phyloP scores from a whole-genome alignment of 306 rosid species.

The Quercus rubra region DNA sequence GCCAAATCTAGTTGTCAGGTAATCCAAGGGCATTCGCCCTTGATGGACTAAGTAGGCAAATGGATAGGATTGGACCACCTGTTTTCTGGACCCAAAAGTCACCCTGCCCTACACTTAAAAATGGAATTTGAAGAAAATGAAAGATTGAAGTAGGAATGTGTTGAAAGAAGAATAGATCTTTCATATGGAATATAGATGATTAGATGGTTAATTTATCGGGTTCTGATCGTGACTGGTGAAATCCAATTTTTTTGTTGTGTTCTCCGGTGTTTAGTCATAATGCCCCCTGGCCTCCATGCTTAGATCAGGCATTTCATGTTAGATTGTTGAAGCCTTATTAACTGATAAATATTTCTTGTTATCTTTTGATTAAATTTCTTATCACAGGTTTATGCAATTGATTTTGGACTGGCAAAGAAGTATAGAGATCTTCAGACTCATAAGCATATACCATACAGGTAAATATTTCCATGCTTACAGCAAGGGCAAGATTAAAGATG shows the following conservation, averaged over 20 bases:
- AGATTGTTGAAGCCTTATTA: background rate
- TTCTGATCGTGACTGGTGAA: background rate
- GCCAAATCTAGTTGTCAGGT: no score
- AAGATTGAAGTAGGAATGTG: background rate
- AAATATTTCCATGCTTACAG: constrained; percentile 19
- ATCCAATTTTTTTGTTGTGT: background rate
- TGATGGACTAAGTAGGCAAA: background rate
- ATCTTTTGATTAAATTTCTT: constrained; percentile 8
- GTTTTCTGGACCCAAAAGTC: background rate
- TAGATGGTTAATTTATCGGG: no score
- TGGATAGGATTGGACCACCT: background rate
- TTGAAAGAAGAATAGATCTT: no score
- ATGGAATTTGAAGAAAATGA: background rate
- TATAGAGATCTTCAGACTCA: constrained; percentile 97
- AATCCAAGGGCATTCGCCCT: no score
- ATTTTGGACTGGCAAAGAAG: constrained; percentile 97
- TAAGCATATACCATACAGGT: constrained; percentile 98
- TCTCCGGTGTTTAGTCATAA: background rate
- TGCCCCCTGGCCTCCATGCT: background rate
- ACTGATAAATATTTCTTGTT: background rate
- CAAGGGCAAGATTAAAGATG: constrained; percentile 4
- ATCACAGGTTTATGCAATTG: constrained; percentile 85
- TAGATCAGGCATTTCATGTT: background rate
- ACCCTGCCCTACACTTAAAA: background rate
- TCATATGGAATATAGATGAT: no score